These are phyloP conservation scores for Penicillium sclerotiorum DNA, from an alignment of 2,329 filamentous ascomycete species.

Conservation along the genomic window DNA sequence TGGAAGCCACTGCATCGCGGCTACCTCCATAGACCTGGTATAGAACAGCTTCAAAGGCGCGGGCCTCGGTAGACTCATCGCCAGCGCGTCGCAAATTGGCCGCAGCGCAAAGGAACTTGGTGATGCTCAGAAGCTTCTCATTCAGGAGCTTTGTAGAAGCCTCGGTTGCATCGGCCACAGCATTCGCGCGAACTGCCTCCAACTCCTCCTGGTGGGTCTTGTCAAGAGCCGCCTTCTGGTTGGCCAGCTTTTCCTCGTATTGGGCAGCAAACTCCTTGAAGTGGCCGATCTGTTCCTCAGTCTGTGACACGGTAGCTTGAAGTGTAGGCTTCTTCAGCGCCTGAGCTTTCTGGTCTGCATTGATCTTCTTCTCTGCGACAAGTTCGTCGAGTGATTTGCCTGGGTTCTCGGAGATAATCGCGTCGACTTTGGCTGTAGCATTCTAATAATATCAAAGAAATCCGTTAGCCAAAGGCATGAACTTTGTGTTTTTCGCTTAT, in stretches of 20 bases:
- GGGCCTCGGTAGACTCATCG: conserved; percentile 53
- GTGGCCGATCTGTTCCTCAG: conserved; percentile 63
- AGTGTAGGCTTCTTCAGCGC: conserved; percentile 64
- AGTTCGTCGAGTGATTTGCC: conserved; percentile 64
- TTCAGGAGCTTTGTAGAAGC: conserved; percentile 53
- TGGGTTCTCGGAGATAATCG: conserved; percentile 63
- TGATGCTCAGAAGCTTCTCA: conserved; percentile 60
- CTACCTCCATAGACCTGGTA: conserved; percentile 66
- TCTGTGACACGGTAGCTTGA: conserved; percentile 57
- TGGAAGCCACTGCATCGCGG: conserved; percentile 59
- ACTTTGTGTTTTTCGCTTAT: no score
- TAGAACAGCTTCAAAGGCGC: conserved; percentile 66
- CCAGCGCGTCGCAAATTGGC: conserved; percentile 59
- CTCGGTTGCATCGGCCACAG: conserved; percentile 52
- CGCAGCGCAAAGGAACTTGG: conserved; percentile 64
- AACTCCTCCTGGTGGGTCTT: conserved; percentile 60
- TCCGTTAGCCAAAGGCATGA: neutral
- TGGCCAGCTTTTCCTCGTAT: conserved; percentile 57
- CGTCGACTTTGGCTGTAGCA: conserved; percentile 61
- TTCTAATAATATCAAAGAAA: conserved; percentile 45
- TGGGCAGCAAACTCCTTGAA: conserved; percentile 64
- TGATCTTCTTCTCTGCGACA: conserved; percentile 64
- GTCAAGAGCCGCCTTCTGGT: conserved; percentile 59
- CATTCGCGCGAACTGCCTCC: conserved; percentile 54
- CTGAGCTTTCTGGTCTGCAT: conserved; percentile 66